Base-by-base conservation (phyloP, 495 filamentous ascomycete genomes). In the Tuber indicum region DNA sequence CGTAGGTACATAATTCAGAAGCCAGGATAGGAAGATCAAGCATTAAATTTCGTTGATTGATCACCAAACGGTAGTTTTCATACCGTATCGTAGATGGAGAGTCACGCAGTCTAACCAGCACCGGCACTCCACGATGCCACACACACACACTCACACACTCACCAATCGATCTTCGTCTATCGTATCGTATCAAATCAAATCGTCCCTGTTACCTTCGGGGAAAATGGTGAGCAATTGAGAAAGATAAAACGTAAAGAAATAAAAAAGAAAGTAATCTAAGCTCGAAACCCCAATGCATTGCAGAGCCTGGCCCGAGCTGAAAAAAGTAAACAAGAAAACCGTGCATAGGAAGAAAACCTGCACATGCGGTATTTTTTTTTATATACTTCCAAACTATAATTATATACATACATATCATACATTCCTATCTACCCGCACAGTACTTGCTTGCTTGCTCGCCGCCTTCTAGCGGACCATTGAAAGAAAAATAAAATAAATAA, bases 351-450 rank as follows among this genome's bases (percentile, higher is more conserved):
- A 9, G 21, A n/a, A n/a, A 52, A 8, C 19, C 47, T 52, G 47
- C 47, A 52, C 47, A 52, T 52, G 47, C 47, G 47, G 21, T 52
- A 52, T 43, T 16, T 2, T 52, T 52, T 52, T 52, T 52, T 52
- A 32, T 52, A 52, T 19, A 10, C 47, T 52, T 52, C 47, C 5
- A 52, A 52, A 52, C 47, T 19, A 52, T 9, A 52, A 52, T n/a
- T 52, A 52, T n/a, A 52, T 52, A 52, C 47, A 52, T 52, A 52
- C 47, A 52, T n/a, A 52, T n/a, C 47, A 52, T n/a, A 52, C 47
- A 52, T n/a, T 8, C 47, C 47, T n/a, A 52, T 52, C 47, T n/a
- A 52, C 47, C 8, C 7, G 21, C 9, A 21, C 46, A 21, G 46
- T 47, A 52, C 47, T n/a, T 52, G 21, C 47, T 52, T 23, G 47